Evolutionary conservation across 441 rosid species (phyloP), one percentile per base, ranked within the genome.

Genomic region (Aleurites moluccanus): DNA sequence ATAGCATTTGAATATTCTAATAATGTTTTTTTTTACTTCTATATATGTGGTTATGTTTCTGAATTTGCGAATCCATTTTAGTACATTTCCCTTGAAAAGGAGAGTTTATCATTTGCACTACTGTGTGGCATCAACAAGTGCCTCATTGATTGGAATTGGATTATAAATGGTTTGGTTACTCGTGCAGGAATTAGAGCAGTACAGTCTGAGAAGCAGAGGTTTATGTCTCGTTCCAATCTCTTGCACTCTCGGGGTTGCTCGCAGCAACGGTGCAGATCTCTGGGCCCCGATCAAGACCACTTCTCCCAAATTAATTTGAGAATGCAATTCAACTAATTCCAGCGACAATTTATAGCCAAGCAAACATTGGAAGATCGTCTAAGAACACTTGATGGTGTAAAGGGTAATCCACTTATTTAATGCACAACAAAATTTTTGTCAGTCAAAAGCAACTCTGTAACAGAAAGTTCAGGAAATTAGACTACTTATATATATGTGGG

Each of bases 271-370:
- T 6, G 99, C 98, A 4, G 99, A 95, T 83, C 83, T 95, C 18
- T 95, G 99, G 99, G 98, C 99, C 0, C 95, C 98, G 1, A 89
- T 90, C 79, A 95, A 95, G 86, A 84, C 90, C 44, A 69, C 89
- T 38, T 85, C 96, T 52, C 88, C 94, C 18, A 88, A 85, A 81
- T 79, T 86, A 85, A 81, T 79, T 86, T n/a, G 85, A 84, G 49
- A 81, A 81, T 62, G 57, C 80, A 6, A 44, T 76, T 28, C 57
- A 80, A 61, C 82, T 59, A 63, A 80, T 82, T 18, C 63, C 69
- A 77, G 5, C 74, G 79, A 78, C 57, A 28, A 23, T 15, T 67
- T n/a, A 38, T 61, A 13, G 44, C 23, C 14, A 57, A 18, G 59
- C 16, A 27, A 59, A 40, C 23, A 25, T 25, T 14, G 30, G 55